Percentiles rank a stretch among this genome's conserved stretches.
These are phyloP conservation scores for Pseudozyma pruni DNA, from an alignment of 1,284 basidiomycete genomes.

Conservation along the genomic window DNA sequence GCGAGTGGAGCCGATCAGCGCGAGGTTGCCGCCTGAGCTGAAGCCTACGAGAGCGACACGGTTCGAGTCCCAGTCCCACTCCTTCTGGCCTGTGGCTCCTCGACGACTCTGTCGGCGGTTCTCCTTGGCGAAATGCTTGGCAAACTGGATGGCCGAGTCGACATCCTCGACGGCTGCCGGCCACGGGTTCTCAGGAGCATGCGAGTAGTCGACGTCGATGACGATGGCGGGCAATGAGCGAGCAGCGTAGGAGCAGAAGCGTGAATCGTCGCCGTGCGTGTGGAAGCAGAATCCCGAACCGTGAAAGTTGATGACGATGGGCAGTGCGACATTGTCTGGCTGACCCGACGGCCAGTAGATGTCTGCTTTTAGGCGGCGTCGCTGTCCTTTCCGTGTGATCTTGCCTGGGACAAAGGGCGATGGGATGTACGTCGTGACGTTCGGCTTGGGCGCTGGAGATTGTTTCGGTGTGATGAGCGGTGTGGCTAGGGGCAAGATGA, in stretches of 20 bases:
- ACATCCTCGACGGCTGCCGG: constrained; percentile 81
- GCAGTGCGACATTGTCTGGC: constrained; percentile 27
- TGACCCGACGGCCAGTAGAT: constrained; percentile 32
- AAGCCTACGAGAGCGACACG: constrained; percentile 51
- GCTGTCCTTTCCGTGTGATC: constrained; percentile 33
- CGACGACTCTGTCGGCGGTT: constrained; percentile 28
- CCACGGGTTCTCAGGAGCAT: constrained; percentile 79
- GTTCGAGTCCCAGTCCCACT: constrained; percentile 40
- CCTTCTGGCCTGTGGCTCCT: constrained; percentile 32
- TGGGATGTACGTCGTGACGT: constrained; percentile 38
- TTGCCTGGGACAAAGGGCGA: constrained; percentile 40
- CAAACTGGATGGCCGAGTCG: constrained; percentile 76
- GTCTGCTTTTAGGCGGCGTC: constrained; percentile 39
- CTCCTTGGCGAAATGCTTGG: constrained; percentile 26
- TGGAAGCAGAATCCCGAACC: constrained; percentile 53
- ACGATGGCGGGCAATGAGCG: constrained; percentile 69
- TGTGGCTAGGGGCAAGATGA: constrained; percentile 32
- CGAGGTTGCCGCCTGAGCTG: constrained; percentile 50
- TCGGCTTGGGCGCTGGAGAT: constrained; percentile 31
- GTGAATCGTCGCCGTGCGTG: constrained; percentile 39
- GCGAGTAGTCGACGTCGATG: constrained; percentile 78
- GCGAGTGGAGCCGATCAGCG: constrained; percentile 31
- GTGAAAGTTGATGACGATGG: constrained; percentile 51
- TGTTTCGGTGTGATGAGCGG: constrained; percentile 34
- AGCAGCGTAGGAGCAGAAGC: constrained; percentile 42